These are phyloP conservation scores for Melanogaster broomeanus DNA, from an alignment of 768 basidiomycete genomes.

Conservation along the genomic window DNA sequence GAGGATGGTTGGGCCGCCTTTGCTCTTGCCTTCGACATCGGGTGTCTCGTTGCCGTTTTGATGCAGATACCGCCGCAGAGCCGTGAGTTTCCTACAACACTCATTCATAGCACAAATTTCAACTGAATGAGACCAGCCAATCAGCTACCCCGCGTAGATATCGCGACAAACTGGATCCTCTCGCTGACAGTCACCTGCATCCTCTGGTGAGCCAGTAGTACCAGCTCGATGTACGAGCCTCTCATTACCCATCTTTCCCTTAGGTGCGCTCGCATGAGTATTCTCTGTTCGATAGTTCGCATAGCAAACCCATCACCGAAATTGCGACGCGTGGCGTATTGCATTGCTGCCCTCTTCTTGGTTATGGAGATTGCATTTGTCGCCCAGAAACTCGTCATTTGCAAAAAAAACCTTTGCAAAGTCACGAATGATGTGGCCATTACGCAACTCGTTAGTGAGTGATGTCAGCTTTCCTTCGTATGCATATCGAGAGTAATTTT, in stretches of 20 bases:
- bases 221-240: background rate
- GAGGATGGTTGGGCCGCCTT: slow-evolving; percentile 27
- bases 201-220: slow-evolving; percentile 20
- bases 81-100: slow-evolving; percentile 14
- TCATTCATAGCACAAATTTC: background rate
- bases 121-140: background rate
- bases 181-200: slow-evolving; percentile 18
- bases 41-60: slow-evolving; percentile 23
- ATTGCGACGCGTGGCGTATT: slow-evolving; percentile 12
- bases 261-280: slow-evolving; percentile 30
- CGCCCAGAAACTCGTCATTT: slow-evolving; percentile 18
- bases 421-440: slow-evolving; percentile 10
- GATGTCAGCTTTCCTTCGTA: background rate
- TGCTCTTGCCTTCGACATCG: slow-evolving; percentile 23
- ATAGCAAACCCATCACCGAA: slow-evolving; percentile 14
- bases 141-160: background rate
- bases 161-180: slow-evolving; percentile 14
- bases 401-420: slow-evolving; percentile 2
- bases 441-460: slow-evolving; percentile 27
- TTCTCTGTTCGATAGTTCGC: slow-evolving; percentile 25
- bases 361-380: slow-evolving; percentile 14
- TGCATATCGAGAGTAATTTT: background rate
- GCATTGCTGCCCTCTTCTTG: slow-evolving; percentile 18
- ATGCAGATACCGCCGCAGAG: background rate
- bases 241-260: background rate